Evolutionary conservation across 1,284 basidiomycete genomes (phyloP), one percentile per base, ranked within the genome.

Genomic region (Erythrobasidium hasegawianum): DNA sequence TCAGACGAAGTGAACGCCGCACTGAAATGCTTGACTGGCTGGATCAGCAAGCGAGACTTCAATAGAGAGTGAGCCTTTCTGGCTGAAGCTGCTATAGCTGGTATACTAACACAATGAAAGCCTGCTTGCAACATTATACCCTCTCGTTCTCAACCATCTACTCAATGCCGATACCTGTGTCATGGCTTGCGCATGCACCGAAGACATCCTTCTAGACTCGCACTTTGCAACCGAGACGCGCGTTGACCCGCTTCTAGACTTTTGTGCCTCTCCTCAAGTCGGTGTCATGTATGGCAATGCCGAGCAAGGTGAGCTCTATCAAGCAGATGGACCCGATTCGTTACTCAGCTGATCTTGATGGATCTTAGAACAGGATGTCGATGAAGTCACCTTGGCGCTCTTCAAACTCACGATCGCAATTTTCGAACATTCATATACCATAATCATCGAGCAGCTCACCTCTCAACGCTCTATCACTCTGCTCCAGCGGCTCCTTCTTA

Each of bases 121-220:
- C 2, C 71, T 70, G 14, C 68, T 74, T 40, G 57, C 67, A 10
- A 61, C 69, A 5, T 54, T 74, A 1, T 74, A 72, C 60, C 71
- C 73, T 10, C 70, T 71, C 45, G 45, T 74, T 45, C 60, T 73
- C n/a, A 22, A 41, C 55, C 56, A 52, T 2, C 54, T 67, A n/a
- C 69, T 71, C 3, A 59, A 59, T 45, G 59, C 67, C 26, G 60
- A 66, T 2, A 61, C 56, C 20, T 69, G 54, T 43, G 59, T 49
- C 24, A 50, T 24, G 54, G 74, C 71, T 0, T 72, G 62, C 38
- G 57, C 66, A 7, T 72, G 71, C 24, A 47, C 72, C n/a, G 73
- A 75, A 18, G 74, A 74, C 33, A 66, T 73, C 43, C 57, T 40
- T 45, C 71, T 40, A 72, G 72, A 57, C 68, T 67, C 2, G 62